Conservation (phyloP, 352 stramenopile species). For the Globisporangium echinulatum region DNA sequence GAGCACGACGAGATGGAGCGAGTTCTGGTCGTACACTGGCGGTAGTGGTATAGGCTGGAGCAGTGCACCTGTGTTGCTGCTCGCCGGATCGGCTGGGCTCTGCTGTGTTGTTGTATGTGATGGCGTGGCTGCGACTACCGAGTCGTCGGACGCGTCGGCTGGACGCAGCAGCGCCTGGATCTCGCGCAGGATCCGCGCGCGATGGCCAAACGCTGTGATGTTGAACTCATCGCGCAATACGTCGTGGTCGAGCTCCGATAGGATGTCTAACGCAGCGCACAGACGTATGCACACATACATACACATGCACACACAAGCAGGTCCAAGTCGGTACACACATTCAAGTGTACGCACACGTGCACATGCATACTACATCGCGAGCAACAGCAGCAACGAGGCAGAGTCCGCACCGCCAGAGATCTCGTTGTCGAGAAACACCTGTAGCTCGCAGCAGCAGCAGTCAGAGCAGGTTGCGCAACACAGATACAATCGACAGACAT, state of each 20-base stretch:
- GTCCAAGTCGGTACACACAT: background rate
- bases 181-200: slow-evolving; percentile 47
- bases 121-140: background rate
- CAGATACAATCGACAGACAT: background rate
- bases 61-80: background rate
- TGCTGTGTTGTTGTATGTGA: background rate
- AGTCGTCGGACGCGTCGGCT: background rate
- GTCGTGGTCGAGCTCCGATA: slow-evolving; percentile 55
- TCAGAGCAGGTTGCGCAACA: background rate
- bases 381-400: background rate
- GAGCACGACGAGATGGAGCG: slow-evolving; percentile 72
- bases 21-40: slow-evolving; percentile 27
- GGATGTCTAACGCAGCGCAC: slow-evolving; percentile 23
- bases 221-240: slow-evolving; percentile 58
- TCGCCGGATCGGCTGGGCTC: slow-evolving; percentile 1
- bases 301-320: background rate
- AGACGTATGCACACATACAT: background rate
- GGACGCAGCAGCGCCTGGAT: slow-evolving; percentile 37
- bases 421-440: slow-evolving; percentile 50
- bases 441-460: background rate
- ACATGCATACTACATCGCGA: background rate
- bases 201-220: slow-evolving; percentile 53
- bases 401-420: slow-evolving; percentile 32
- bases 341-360: background rate
- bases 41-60: slow-evolving; percentile 2